Conservation (phyloP, 192 early-diverging fungal genomes). For the Helicostylum pulchrum region DNA sequence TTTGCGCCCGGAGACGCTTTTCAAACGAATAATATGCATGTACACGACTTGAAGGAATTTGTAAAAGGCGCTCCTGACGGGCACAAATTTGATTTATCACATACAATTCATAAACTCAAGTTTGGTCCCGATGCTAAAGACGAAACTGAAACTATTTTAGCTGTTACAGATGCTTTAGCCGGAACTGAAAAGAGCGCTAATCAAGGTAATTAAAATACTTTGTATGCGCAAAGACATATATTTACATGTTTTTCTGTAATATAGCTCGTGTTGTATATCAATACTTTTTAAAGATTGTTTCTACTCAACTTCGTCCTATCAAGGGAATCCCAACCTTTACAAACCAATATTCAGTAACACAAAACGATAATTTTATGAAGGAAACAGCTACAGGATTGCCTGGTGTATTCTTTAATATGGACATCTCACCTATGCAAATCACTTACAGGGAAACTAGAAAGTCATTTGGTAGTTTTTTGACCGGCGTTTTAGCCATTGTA, state of each 20-base stretch:
- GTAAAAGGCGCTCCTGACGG: constrained; percentile 36
- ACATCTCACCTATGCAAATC: constrained; percentile 96
- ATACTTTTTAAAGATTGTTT: constrained; percentile 93
- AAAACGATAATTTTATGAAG: constrained; percentile 66
- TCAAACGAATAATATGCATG: constrained; percentile 65
- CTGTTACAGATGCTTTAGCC: constrained; percentile 64
- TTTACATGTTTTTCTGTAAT: neutral
- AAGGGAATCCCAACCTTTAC: constrained; percentile 70
- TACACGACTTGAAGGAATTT: constrained; percentile 74
- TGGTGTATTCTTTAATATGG: constrained; percentile 83
- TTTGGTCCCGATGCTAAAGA: constrained; percentile 61
- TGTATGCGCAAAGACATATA: neutral
- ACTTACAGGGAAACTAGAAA: constrained; percentile 76
- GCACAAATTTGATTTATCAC: constrained; percentile 74
- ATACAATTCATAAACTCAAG: constrained; percentile 75
- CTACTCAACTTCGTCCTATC: constrained; percentile 72
- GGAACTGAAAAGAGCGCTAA: constrained; percentile 53
- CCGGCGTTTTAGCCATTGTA: constrained; percentile 86
- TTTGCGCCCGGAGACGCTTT: constrained; percentile 86
- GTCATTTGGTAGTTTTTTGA: constrained; percentile 87
- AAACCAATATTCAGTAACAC: constrained; percentile 94
- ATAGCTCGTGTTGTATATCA: constrained; percentile 71
- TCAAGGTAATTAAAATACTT: constrained; percentile 35
- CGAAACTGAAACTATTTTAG: constrained; percentile 18
- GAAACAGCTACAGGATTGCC: constrained; percentile 23